Percentiles rank a stretch among this genome's conserved stretches.
Evolutionary conservation across 1,139 yeast genomes (phyloP).

Genomic region (Arxiozyma bovina): DNA sequence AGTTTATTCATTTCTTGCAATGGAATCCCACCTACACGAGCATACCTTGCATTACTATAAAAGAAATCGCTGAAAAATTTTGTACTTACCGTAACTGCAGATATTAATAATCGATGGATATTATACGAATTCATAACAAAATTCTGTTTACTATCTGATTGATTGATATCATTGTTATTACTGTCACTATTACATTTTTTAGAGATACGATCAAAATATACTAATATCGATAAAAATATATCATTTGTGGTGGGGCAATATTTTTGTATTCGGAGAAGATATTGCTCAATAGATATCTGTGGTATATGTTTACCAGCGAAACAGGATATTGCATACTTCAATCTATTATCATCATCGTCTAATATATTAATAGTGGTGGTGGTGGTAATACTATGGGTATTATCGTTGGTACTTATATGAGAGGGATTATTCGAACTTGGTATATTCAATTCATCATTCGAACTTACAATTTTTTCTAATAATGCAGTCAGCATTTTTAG

Average conservation of each 20-base stretch:
- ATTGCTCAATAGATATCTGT: slow-evolving; percentile 82
- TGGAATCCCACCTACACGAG: slow-evolving; percentile 95
- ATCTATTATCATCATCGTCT: not conserved
- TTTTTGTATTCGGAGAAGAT: slow-evolving; percentile 77
- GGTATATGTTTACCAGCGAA: slow-evolving; percentile 95
- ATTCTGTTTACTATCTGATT: slow-evolving; percentile 25
- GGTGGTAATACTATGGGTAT: too few relatives aligned
- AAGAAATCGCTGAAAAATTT: slow-evolving; percentile 93
- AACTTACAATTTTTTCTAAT: slow-evolving; percentile 75
- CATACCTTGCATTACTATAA: slow-evolving; percentile 90
- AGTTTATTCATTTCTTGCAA: slow-evolving; percentile 85
- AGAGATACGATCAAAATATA: slow-evolving; percentile 89
- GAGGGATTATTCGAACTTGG: not conserved
- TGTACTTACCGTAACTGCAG: slow-evolving; percentile 91
- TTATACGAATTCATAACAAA: slow-evolving; percentile 95
- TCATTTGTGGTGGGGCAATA: slow-evolving; percentile 97
- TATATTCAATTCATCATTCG: slow-evolving; percentile 52
- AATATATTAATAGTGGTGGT: not conserved
- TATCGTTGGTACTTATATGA: not conserved
- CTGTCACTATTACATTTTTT: slow-evolving; percentile 55
- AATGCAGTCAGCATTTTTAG: slow-evolving; percentile 76
- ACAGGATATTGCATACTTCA: slow-evolving; percentile 47
- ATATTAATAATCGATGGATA: slow-evolving; percentile 83
- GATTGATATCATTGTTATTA: not conserved
- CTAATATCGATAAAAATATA: slow-evolving; percentile 78